A percentile compares a stretch with the other conserved stretches of the same genome.
Evolutionary conservation across 2,329 filamentous ascomycete species (phyloP).

Genomic region (Rutstroemia sp.): DNA sequence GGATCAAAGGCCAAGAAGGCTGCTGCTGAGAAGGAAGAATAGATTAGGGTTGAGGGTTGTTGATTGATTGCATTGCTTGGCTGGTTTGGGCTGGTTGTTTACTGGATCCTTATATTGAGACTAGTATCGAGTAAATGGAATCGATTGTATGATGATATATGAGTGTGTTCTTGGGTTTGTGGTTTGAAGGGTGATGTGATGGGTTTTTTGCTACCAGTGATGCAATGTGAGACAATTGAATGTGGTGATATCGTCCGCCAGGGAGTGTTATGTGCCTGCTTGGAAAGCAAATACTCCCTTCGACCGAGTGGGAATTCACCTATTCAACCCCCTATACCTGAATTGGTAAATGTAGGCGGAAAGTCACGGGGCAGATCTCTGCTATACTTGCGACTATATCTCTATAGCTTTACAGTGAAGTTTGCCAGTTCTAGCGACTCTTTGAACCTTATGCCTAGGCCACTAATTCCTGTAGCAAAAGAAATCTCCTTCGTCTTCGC

Average conservation of each 20-base stretch:
- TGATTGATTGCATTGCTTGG: conserved; percentile 6
- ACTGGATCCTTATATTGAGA: not conserved
- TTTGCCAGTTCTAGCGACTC: too few species aligned
- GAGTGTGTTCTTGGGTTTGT: not conserved
- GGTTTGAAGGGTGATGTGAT: not conserved
- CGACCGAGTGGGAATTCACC: too few species aligned
- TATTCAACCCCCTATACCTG: too few species aligned
- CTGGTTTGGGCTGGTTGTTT: conserved; percentile 14
- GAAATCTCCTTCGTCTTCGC: too few species aligned
- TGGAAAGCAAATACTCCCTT: too few species aligned
- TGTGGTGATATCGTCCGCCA: not conserved
- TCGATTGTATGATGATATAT: not conserved
- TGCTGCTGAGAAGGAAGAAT: conserved; percentile 41
- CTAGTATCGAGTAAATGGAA: not conserved
- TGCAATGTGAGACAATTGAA: not conserved
- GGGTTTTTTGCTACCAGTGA: not conserved
- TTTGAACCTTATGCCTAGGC: too few species aligned
- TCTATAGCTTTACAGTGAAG: too few species aligned
- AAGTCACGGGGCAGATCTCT: too few species aligned
- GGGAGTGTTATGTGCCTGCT: too few species aligned
- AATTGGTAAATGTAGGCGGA: too few species aligned
- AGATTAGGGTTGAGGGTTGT: conserved; percentile 13
- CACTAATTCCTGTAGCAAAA: too few species aligned
- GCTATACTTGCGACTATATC: too few species aligned
- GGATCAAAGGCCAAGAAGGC: conserved; percentile 75